Conservation (phyloP, 2,329 filamentous ascomycete genomes). For the Sporothrix dimorphospora region DNA sequence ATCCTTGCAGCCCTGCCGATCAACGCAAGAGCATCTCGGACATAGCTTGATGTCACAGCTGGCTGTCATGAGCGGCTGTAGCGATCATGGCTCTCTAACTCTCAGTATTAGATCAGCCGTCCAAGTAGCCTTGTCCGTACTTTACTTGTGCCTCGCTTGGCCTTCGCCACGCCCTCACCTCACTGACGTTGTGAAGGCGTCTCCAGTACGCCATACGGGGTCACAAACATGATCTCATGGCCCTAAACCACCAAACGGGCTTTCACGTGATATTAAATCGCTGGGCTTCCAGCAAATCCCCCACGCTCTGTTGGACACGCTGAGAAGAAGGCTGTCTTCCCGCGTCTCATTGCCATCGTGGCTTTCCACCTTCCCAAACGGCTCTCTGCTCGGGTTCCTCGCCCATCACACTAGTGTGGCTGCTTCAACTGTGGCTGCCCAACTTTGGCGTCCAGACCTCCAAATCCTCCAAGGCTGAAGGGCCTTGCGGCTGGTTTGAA, state of each 20-base stretch:
- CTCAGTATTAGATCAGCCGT: background rate
- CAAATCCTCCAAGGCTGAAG: constrained; percentile 1
- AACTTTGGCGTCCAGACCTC: background rate
- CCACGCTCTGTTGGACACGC: background rate
- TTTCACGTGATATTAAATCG: background rate
- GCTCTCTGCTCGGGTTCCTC: background rate
- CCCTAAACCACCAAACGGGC: background rate
- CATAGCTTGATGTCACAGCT: background rate
- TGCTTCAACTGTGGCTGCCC: background rate
- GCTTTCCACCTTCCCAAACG: background rate
- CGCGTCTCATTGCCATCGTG: background rate
- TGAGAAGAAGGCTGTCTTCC: background rate
- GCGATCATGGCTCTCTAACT: background rate
- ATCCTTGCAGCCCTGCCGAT: background rate
- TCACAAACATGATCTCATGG: constrained; percentile 15
- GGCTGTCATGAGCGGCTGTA: background rate
- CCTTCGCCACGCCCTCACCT: no score
- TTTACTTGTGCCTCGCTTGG: background rate
- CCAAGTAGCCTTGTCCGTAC: background rate
- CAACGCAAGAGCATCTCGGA: no score
- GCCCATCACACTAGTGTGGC: background rate
- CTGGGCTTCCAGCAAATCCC: constrained; percentile 12
- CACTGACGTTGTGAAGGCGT: no score
- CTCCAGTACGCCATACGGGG: no score
- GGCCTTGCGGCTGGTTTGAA: background rate